A percentile compares a stretch with the other conserved stretches of the same genome.
Evolutionary conservation across 2,329 filamentous ascomycete species (phyloP).

Genomic region (Epichloe sibirici): DNA sequence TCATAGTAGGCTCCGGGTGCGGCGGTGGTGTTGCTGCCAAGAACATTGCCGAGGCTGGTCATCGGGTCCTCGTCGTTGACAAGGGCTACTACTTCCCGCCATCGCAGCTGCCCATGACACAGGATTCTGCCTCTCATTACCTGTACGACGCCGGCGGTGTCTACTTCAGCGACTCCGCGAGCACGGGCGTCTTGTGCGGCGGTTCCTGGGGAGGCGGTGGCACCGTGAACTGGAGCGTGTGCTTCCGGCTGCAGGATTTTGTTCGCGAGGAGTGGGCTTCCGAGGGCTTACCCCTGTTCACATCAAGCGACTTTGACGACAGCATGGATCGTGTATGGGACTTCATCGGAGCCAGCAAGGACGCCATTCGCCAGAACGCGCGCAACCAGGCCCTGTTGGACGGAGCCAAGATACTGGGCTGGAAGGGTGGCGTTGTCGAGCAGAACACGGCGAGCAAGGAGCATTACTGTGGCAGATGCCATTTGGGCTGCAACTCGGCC

Average conservation of each 20-base stretch:
- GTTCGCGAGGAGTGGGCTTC: constrained; percentile 75
- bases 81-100: constrained; percentile 69
- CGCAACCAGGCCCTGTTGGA: constrained; percentile 62
- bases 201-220: constrained; percentile 76
- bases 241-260: constrained; percentile 54
- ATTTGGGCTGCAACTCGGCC: constrained; percentile 48
- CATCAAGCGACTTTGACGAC: constrained; percentile 60
- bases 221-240: constrained; percentile 72
- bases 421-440: constrained; percentile 53
- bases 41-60: constrained; percentile 63
- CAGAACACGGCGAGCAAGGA: constrained; percentile 66
- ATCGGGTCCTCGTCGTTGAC: constrained; percentile 68
- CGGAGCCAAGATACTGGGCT: constrained; percentile 62
- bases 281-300: constrained; percentile 59
- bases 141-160: constrained; percentile 60
- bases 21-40: constrained; percentile 75
- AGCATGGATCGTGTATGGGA: constrained; percentile 68
- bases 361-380: constrained; percentile 59
- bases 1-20: constrained; percentile 79
- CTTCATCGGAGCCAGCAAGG: constrained; percentile 61
- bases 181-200: constrained; percentile 52
- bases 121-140: constrained; percentile 44
- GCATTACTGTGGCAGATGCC: constrained; percentile 62
- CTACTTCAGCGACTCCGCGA: constrained; percentile 41
- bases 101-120: constrained; percentile 61